Base-by-base conservation (phyloP, 345 rosid genomes). In the Aurinia saxatilis region DNA sequence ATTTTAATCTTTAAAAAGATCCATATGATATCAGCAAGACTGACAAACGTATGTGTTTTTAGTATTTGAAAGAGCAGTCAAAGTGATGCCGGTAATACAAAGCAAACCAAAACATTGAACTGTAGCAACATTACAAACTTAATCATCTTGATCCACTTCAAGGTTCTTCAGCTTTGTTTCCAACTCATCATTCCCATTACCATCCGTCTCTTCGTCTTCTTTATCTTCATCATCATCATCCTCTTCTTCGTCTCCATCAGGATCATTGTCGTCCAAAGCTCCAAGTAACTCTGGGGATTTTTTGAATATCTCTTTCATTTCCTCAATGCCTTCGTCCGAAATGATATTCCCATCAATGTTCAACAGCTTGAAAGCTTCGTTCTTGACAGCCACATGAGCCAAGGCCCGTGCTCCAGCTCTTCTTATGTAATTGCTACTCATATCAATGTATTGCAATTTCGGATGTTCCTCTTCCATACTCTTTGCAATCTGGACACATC, bases 251-350 rank as follows among this genome's bases (percentile, higher is more conserved):
- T 60, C 79, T 74, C 93, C 95, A 49, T 86, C 91, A 17, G 98
- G 91, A 73, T 87, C 84, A 66, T 90, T 92, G 68, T 92, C 98
- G 29, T 87, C 96, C 38, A 90, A 77, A 23, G 82, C 48, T 16
- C 83, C 95, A 59, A 85, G 96, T 79, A 73, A 60, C 25, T 69
- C 78, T 3, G 95, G 88, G 37, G 50, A 80, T 37, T 82, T 82
- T 80, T 82, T 79, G 61, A 92, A 87, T 46, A 84, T 77, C 45
- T 75, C 85, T 71, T 73, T 79, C 42, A 92, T 62, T 66, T 92
- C 98, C 46, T 92, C 97, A 29, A 90, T 56, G 37, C 97, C 98
- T 47, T 89, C 91, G 11, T 89, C 95, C 0, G 97, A 90, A 44
- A 92, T 85, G 63, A 75, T 73, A 67, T 92, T 90, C 30, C 78